Evolutionary conservation across 768 basidiomycete species (phyloP).

Genomic region (Scleroderma citrinum): DNA sequence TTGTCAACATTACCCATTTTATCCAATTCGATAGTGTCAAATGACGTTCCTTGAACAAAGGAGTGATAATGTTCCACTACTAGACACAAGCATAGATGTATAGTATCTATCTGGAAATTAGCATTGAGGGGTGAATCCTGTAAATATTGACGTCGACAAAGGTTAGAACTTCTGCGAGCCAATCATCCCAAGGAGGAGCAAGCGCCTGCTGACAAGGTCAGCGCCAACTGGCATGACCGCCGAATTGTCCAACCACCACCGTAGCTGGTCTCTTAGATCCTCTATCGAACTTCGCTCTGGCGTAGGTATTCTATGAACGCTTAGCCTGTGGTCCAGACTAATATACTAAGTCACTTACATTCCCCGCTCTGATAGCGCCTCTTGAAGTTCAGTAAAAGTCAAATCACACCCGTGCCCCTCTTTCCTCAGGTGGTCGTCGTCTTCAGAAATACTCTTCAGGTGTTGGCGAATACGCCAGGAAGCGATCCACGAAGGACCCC

Average conservation of each 20-base stretch:
- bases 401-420: conserved; percentile 43
- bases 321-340: not conserved
- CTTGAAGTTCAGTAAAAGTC: conserved; percentile 48
- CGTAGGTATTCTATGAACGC: conserved; percentile 32
- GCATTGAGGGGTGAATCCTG: too few species aligned
- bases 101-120: too few species aligned
- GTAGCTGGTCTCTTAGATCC: conserved; percentile 44
- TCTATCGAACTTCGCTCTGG: conserved; percentile 32
- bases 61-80: too few species aligned
- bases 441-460: conserved; percentile 40
- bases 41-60: not conserved
- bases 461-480: conserved; percentile 32
- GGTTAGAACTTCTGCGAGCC: conserved; percentile 28
- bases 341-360: conserved; percentile 45
- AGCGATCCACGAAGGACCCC: conserved; percentile 32
- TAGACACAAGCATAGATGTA: too few species aligned
- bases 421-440: conserved; percentile 56
- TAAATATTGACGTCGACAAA: too few species aligned
- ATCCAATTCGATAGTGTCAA: too few species aligned
- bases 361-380: conserved; percentile 72
- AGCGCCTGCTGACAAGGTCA: conserved; percentile 41
- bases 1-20: too few species aligned
- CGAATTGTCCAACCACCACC: conserved; percentile 60
- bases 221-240: conserved; percentile 30
- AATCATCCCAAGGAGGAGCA: conserved; percentile 41